These are phyloP conservation scores for Penicillium brasilianum DNA, from an alignment of 2,329 filamentous ascomycete species.

Conservation along the genomic window DNA sequence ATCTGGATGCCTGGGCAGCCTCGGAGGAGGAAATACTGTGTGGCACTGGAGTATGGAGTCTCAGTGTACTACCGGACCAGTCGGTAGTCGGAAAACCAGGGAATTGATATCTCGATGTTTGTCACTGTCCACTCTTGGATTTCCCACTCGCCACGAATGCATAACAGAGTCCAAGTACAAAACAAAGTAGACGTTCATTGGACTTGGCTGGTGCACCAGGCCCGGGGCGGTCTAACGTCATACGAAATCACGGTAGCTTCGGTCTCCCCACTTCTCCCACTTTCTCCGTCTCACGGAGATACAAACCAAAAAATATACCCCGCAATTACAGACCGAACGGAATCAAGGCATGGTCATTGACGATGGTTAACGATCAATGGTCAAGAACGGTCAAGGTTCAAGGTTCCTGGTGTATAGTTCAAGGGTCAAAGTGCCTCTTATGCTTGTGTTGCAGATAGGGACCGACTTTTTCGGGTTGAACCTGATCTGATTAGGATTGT, in stretches of 20 bases:
- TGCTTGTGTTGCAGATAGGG: not conserved
- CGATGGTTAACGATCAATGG: not conserved
- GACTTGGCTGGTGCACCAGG: not conserved
- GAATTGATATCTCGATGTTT: too few relatives aligned
- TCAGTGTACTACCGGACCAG: too few relatives aligned
- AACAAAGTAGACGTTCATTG: too few relatives aligned
- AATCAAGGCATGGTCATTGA: not conserved
- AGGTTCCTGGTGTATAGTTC: not conserved
- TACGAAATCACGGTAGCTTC: not conserved
- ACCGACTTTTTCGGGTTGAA: not conserved
- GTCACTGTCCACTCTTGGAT: too few relatives aligned
- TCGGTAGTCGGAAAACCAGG: not conserved
- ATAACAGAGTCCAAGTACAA: too few relatives aligned
- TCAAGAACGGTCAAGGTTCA: not conserved
- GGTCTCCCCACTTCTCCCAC: too few relatives aligned
- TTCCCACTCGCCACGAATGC: too few relatives aligned
- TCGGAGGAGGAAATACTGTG: not conserved
- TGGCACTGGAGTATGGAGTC: too few relatives aligned
- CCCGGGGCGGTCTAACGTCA: not conserved
- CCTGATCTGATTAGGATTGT: not conserved
- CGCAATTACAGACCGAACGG: not conserved
- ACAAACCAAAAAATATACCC: not conserved
- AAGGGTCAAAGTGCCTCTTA: not conserved
- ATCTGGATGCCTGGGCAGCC: constrained; percentile 3
- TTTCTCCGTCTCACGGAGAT: not conserved